phyloP scores from a whole-genome alignment of 176 grass and related monocot species.

The Carex parvula region DNA sequence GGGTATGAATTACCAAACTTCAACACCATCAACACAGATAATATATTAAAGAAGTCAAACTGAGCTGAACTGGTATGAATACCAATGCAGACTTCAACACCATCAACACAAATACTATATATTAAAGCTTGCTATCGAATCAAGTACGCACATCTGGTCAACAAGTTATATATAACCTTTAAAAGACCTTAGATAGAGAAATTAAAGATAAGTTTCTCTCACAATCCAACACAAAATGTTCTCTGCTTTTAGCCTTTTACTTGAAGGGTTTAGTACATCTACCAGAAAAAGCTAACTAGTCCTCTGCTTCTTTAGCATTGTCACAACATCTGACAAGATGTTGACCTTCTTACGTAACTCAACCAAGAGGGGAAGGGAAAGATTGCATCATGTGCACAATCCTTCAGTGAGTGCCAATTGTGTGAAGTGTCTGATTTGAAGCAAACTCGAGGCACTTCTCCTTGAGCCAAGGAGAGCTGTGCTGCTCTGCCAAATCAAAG shows the following conservation, averaged over 20 bases:
- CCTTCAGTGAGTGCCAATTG: slow-evolving; percentile 1
- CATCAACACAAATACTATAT: neutral
- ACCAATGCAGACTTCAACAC: neutral
- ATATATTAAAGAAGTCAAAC: neutral
- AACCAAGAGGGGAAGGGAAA: neutral
- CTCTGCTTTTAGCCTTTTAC: neutral
- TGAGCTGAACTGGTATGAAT: neutral
- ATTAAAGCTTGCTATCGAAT: neutral
- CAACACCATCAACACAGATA: too few relatives aligned
- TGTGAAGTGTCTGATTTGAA: neutral
- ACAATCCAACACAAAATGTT: neutral
- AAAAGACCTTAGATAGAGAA: neutral
- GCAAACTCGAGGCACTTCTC: slow-evolving; percentile 10
- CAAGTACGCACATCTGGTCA: neutral
- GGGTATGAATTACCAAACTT: too few relatives aligned
- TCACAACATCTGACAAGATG: neutral
- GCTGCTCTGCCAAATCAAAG: neutral
- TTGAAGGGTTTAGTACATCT: neutral
- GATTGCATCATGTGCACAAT: neutral
- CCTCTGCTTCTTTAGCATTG: neutral
- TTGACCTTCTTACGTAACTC: neutral
- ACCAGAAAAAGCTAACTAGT: neutral
- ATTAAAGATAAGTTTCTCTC: neutral
- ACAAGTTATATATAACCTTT: neutral
- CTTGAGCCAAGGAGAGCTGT: slow-evolving; percentile 8